Evolutionary conservation across 148 eudicot genomes (phyloP).

Genomic region (Amaranthus palmeri): DNA sequence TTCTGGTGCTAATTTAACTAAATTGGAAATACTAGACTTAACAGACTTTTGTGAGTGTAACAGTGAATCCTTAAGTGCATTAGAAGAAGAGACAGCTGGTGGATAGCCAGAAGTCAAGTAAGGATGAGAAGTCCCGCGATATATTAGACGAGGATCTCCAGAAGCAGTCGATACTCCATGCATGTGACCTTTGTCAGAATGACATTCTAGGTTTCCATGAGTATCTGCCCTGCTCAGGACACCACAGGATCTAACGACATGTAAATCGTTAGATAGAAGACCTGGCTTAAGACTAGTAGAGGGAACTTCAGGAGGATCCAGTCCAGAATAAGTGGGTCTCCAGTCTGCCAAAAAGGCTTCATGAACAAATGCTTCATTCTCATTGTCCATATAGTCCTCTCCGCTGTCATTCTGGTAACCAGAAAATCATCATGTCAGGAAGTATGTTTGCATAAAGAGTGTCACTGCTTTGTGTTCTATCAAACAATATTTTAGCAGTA

Average conservation of each 20-base stretch:
- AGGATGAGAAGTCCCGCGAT: slow-evolving; percentile 21
- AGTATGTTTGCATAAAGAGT: neutral
- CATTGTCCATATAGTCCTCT: slow-evolving; percentile 57
- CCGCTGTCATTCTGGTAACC: slow-evolving; percentile 52
- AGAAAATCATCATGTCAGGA: slow-evolving; percentile 29
- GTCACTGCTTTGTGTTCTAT: neutral
- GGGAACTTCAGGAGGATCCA: slow-evolving; percentile 24
- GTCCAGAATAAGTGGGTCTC: slow-evolving; percentile 49
- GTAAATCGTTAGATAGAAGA: slow-evolving; percentile 18
- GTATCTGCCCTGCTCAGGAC: slow-evolving; percentile 24
- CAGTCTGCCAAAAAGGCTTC: slow-evolving; percentile 96
- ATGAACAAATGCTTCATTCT: slow-evolving; percentile 80
- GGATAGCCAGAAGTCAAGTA: slow-evolving; percentile 20
- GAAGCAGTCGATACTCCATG: slow-evolving; percentile 27
- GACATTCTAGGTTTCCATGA: slow-evolving; percentile 29
- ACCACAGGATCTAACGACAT: slow-evolving; percentile 23
- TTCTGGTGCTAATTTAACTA: slow-evolving; percentile 85
- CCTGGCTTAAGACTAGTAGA: slow-evolving; percentile 20
- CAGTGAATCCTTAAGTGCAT: slow-evolving; percentile 30
- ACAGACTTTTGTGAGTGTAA: slow-evolving; percentile 42
- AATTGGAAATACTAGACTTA: slow-evolving; percentile 37
- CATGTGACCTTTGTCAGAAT: slow-evolving; percentile 20
- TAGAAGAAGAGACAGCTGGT: slow-evolving; percentile 24
- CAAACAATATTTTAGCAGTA: neutral
- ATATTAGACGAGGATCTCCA: slow-evolving; percentile 23